Percentiles rank a stretch among this genome's conserved stretches.
phyloP scores from a whole-genome alignment of 768 basidiomycete genomes.

The Asterophora lycoperdoides region DNA sequence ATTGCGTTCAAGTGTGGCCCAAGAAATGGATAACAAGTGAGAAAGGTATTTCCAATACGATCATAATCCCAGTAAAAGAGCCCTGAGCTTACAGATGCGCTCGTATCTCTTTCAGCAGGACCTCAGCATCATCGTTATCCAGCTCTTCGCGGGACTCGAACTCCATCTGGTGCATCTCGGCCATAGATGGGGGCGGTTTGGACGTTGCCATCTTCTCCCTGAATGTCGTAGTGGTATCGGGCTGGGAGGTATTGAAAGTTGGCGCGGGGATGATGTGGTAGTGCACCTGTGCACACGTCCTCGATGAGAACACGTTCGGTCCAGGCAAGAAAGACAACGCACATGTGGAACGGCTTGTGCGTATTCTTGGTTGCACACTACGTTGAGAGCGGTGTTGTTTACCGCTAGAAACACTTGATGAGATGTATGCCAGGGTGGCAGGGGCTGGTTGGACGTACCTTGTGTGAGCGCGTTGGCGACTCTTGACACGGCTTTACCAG shows the following conservation, averaged over 20 bases:
- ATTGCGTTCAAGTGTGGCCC: too few species aligned
- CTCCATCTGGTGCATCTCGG: constrained; percentile 59
- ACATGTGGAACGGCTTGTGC: constrained; percentile 80
- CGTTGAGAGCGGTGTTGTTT: constrained; percentile 63
- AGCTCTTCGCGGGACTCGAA: constrained; percentile 53
- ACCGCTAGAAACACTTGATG: constrained; percentile 36
- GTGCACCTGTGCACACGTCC: constrained; percentile 48
- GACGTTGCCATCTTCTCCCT: constrained; percentile 3
- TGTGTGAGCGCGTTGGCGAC: constrained; percentile 59
- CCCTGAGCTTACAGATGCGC: constrained; percentile 30
- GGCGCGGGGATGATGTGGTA: constrained; percentile 78
- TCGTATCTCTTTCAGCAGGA: constrained; percentile 42
- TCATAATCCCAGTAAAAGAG: not conserved
- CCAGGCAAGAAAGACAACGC: constrained; percentile 1
- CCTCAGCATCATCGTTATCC: constrained; percentile 53
- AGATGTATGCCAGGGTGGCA: not conserved
- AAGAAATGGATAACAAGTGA: too few species aligned
- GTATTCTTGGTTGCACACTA: constrained; percentile 80
- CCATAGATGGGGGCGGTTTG: constrained; percentile 32
- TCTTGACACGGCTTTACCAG: constrained; percentile 55
- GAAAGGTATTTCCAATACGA: too few species aligned
- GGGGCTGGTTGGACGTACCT: constrained; percentile 36
- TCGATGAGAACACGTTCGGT: not conserved
- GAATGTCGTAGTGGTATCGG: constrained; percentile 8
- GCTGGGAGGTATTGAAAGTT: constrained; percentile 25